Base-by-base conservation (phyloP, 805 yeast species). In the Saccharomycopsis sp. region DNA sequence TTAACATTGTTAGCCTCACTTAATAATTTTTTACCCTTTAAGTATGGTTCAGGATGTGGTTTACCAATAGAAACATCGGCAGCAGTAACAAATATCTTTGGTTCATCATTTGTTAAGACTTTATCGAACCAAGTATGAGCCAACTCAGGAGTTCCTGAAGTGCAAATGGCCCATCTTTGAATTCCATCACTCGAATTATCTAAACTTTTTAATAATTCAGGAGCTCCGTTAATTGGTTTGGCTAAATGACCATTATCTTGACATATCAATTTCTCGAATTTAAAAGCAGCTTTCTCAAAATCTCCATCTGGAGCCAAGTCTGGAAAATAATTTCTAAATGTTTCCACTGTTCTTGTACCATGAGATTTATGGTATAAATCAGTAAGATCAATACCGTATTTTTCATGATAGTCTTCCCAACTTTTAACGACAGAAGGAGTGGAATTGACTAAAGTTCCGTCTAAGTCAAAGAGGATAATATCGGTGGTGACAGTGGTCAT, bases 21-120 rank as follows among this genome's bases (percentile, higher is more conserved):
- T 31, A 62, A 64, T 29, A 51, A 51, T 41, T 50, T 67, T 3
- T 34, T 37, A 46, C 84, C 85, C 55, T 64, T 57, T 49, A 71
- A 65, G 66, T 84, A 84, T 40, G 94, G 92, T 65, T 78, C 79
- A 32, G 95, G 94, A 62, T 81, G 72, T 32, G 95, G 95, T 68
- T 84, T 84, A 55, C 95, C 95, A 53, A 70, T 67, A 46, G 69
- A 63, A 49, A 84, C 92, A 58, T 74, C 76, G 62, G 78, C 86
- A 36, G 94, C 92, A 35, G 92, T 79, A 55, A 85, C 78, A 64
- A 85, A 85, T 35, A 75, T 70, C 50, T 78, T 74, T 37, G 95
- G 95, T 58, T 68, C 66, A 41, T 68, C 67, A 39, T 68, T 62
- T 37, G 71, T 69, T 55, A 82, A 67, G 58, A 81, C 71, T 51